phyloP scores from a whole-genome alignment of 2,329 filamentous ascomycete species.

The Biscogniauxia mediterranea region DNA sequence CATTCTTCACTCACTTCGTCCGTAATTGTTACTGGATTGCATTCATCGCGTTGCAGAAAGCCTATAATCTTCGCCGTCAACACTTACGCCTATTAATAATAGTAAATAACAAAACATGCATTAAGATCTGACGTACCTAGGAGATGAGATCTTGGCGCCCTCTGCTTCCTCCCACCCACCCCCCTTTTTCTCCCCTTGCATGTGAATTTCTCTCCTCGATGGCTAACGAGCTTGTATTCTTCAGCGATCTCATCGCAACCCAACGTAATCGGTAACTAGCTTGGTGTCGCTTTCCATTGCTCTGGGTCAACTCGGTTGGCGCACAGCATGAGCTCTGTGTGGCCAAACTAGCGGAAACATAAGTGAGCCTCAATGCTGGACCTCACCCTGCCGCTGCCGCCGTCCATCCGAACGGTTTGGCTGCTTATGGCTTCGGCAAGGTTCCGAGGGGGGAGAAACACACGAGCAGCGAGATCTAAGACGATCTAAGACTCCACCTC shows the following conservation, averaged over 20 bases:
- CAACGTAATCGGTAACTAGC: neutral
- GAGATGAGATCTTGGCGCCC: neutral
- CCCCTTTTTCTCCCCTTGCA: neutral
- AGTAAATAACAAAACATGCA: neutral
- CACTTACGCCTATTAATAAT: neutral
- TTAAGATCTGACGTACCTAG: neutral
- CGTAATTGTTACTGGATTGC: neutral
- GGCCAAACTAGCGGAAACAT: slow-evolving; percentile 19
- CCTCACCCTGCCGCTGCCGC: slow-evolving; percentile 6
- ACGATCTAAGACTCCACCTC: slow-evolving; percentile 24
- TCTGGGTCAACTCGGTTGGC: slow-evolving; percentile 28
- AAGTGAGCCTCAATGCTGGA: slow-evolving; percentile 26
- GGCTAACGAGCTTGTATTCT: neutral
- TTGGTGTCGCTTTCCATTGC: slow-evolving; percentile 24
- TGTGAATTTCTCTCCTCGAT: neutral
- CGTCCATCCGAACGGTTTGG: slow-evolving; percentile 26
- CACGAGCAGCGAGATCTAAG: slow-evolving; percentile 12
- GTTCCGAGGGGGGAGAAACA: slow-evolving; percentile 22
- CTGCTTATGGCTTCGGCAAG: slow-evolving; percentile 33
- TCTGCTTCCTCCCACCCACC: no score
- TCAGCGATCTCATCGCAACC: slow-evolving; percentile 1
- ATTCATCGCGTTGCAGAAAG: neutral
- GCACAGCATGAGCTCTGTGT: slow-evolving; percentile 27
- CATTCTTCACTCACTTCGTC: neutral
- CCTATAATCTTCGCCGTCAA: neutral